These are phyloP conservation scores for Physcia stellaris DNA, from an alignment of 495 filamentous ascomycete genomes.

Conservation along the genomic window DNA sequence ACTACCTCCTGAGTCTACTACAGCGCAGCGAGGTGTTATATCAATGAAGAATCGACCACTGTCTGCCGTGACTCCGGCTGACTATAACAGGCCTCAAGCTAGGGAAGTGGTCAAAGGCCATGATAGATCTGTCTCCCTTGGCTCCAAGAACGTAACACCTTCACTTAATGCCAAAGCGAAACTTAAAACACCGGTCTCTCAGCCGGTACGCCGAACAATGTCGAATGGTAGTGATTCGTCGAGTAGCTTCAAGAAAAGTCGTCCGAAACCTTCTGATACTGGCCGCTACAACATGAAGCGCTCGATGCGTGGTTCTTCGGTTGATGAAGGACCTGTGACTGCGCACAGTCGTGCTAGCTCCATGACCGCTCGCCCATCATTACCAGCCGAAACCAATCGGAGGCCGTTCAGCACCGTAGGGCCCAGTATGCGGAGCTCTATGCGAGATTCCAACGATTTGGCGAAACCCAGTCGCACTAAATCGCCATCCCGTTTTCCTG, in stretches of 20 bases:
- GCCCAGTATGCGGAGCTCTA: constrained; percentile 33
- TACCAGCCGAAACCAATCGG: constrained; percentile 16
- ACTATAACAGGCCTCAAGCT: constrained; percentile 12
- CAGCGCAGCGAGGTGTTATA: constrained; percentile 19
- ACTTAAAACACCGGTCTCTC: too few relatives aligned
- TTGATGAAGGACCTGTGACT: constrained; percentile 20
- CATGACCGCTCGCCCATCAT: constrained; percentile 19
- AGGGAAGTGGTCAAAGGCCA: constrained; percentile 5
- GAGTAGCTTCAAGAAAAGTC: constrained; percentile 45
- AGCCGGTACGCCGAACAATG: constrained; percentile 18
- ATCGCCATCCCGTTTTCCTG: constrained; percentile 30
- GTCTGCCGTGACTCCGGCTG: constrained; percentile 13
- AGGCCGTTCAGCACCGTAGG: constrained; percentile 14
- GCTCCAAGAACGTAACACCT: constrained; percentile 6
- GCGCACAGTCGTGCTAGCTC: constrained; percentile 21
- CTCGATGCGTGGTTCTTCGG: constrained; percentile 34
- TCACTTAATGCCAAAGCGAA: constrained; percentile 12
- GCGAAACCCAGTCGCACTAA: constrained; percentile 14
- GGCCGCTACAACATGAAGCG: constrained; percentile 37
- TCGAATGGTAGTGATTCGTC: constrained; percentile 47
- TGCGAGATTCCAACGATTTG: constrained; percentile 25
- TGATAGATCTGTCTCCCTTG: constrained; percentile 8
- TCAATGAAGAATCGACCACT: constrained; percentile 22
- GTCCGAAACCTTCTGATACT: constrained; percentile 22
- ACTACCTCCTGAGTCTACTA: constrained; percentile 1